A percentile compares a stretch with the other conserved stretches of the same genome.
Conservation (phyloP, 2,329 filamentous ascomycete genomes). For the Fusarium pseudoanthophilum region DNA sequence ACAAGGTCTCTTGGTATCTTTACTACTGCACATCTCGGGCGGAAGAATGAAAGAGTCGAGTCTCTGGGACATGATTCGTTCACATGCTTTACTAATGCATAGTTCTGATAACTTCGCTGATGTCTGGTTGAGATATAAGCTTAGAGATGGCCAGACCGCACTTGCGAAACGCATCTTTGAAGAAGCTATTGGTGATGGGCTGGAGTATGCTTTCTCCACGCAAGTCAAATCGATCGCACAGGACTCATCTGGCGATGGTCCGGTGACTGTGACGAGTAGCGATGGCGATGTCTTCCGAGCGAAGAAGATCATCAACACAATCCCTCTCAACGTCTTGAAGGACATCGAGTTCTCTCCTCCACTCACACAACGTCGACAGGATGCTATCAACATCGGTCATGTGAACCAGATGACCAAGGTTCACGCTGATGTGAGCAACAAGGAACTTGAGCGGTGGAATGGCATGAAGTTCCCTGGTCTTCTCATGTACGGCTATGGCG, state of each 20-base stretch:
- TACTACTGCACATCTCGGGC: background rate
- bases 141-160: background rate
- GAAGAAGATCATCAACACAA: background rate
- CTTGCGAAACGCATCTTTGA: background rate
- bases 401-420: background rate
- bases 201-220: background rate
- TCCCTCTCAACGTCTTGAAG: background rate
- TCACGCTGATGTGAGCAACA: background rate
- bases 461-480: background rate
- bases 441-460: background rate
- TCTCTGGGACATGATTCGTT: background rate
- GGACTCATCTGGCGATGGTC: background rate
- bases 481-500: background rate
- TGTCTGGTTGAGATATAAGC: background rate
- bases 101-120: background rate
- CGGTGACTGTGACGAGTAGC: accelerated
- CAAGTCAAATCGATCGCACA: background rate
- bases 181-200: background rate
- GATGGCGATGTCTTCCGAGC: accelerated
- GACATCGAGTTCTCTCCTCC: background rate
- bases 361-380: accelerated
- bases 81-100: background rate
- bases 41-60: background rate
- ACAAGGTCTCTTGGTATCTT: background rate
- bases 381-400: accelerated